These are phyloP conservation scores for Dittrichia graveolens DNA, from an alignment of 129 eudicot genomes.

Conservation along the genomic window DNA sequence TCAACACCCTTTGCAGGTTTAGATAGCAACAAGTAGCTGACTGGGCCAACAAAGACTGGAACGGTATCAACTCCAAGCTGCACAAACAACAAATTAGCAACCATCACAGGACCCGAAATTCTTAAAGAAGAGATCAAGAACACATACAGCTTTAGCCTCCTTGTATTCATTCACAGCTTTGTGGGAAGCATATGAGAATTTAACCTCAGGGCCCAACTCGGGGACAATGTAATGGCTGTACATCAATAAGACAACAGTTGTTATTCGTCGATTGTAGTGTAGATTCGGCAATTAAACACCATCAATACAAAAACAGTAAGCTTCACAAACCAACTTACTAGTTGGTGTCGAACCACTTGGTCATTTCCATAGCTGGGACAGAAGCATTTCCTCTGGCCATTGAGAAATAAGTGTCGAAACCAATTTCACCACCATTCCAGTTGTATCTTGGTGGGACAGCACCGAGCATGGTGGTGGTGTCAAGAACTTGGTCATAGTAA, in stretches of 20 bases:
- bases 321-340: conserved; percentile 61
- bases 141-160: conserved; percentile 96
- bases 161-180: conserved; percentile 98
- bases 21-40: conserved; percentile 84
- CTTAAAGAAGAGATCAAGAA: conserved; percentile 10
- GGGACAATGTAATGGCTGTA: conserved; percentile 99
- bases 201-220: conserved; percentile 95
- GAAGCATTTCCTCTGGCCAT: conserved; percentile 99
- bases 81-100: conserved; percentile 18
- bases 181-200: conserved; percentile 93
- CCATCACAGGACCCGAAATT: background rate
- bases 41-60: conserved; percentile 97
- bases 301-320: background rate
- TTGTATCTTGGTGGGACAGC: conserved; percentile 93
- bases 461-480: conserved; percentile 94
- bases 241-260: conserved; percentile 9
- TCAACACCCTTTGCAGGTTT: conserved; percentile 99
- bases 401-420: conserved; percentile 90
- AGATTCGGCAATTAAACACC: background rate
- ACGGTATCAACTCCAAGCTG: conserved; percentile 98
- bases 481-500: conserved; percentile 93
- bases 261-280: background rate
- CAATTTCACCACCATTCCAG: conserved; percentile 97
- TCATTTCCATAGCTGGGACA: conserved; percentile 99
- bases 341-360: conserved; percentile 99